phyloP scores from a whole-genome alignment of 2,329 filamentous ascomycete genomes.

The Pleoardoris graminearum region DNA sequence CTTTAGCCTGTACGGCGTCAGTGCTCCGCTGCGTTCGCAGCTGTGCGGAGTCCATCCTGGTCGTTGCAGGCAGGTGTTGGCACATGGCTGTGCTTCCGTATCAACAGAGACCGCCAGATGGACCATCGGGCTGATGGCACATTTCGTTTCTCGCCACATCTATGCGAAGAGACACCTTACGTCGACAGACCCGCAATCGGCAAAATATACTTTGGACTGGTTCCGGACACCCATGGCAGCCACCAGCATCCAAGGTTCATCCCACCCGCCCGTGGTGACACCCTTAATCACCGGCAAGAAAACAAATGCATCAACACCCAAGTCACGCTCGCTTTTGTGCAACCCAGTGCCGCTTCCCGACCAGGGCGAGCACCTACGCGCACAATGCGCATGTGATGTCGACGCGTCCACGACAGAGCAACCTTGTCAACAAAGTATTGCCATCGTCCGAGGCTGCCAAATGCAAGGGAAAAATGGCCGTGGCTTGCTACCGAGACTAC shows the following conservation, averaged over 20 bases:
- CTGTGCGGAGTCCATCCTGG: neutral
- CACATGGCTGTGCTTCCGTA: neutral
- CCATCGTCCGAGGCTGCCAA: neutral
- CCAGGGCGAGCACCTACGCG: no score
- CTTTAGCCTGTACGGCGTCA: conserved; percentile 9
- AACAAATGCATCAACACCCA: neutral
- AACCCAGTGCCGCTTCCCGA: neutral
- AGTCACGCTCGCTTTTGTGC: conserved; percentile 3
- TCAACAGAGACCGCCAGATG: neutral
- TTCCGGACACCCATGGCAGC: neutral
- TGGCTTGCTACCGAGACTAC: neutral
- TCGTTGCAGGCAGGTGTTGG: neutral
- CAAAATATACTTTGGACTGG: neutral
- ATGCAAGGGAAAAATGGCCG: neutral
- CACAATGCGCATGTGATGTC: no score
- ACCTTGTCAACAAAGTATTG: neutral
- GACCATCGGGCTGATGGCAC: no score
- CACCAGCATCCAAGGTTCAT: conserved; percentile 4
- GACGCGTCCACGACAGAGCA: neutral
- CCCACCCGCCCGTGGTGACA: neutral
- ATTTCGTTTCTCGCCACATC: no score
- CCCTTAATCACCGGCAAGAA: neutral
- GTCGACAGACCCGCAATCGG: no score
- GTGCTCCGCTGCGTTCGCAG: conserved; percentile 10
- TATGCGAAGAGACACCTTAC: no score